Conservation (phyloP, 345 rosid species). For the Linum usitatissimum region DNA sequence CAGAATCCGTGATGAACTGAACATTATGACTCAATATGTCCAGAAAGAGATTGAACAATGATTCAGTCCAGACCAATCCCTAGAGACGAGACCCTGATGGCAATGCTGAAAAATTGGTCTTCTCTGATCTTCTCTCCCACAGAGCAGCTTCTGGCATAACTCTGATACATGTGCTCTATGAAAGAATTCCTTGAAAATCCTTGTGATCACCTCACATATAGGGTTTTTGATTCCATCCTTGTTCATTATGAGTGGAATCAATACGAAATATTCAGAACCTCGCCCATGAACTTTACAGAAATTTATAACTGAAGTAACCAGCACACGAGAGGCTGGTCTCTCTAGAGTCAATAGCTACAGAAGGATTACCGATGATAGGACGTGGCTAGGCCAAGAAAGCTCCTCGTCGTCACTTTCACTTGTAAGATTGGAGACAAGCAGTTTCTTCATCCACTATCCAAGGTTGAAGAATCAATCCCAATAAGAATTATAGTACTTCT, state of each 20-base stretch:
- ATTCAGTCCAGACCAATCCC: slow-evolving; percentile 59
- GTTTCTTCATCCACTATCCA: slow-evolving; percentile 65
- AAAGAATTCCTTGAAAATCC: slow-evolving; percentile 58
- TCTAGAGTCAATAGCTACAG: slow-evolving; percentile 54
- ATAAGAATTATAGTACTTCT: slow-evolving; percentile 36
- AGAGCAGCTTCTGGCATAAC: slow-evolving; percentile 56
- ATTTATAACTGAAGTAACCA: slow-evolving; percentile 39
- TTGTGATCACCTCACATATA: slow-evolving; percentile 42
- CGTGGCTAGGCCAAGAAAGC: slow-evolving; percentile 58
- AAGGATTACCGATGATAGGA: slow-evolving; percentile 52
- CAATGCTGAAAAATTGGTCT: slow-evolving; percentile 41
- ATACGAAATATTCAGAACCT: slow-evolving; percentile 49
- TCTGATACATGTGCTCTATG: slow-evolving; percentile 69
- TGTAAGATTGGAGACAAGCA: slow-evolving; percentile 41
- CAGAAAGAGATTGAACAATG: slow-evolving; percentile 47
- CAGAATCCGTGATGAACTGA: slow-evolving; percentile 46
- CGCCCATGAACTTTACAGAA: slow-evolving; percentile 57
- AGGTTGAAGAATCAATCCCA: slow-evolving; percentile 63
- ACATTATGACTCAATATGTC: slow-evolving; percentile 43
- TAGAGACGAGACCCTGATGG: slow-evolving; percentile 40
- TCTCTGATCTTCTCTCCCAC: slow-evolving; percentile 34
- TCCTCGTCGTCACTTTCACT: slow-evolving; percentile 26
- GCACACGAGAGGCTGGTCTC: slow-evolving; percentile 48
- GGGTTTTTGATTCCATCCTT: slow-evolving; percentile 51
- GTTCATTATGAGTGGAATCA: slow-evolving; percentile 44